Evolutionary conservation across 2,329 filamentous ascomycete genomes (phyloP), one percentile per base, ranked within the genome.

Genomic region (Cercospora sp.): DNA sequence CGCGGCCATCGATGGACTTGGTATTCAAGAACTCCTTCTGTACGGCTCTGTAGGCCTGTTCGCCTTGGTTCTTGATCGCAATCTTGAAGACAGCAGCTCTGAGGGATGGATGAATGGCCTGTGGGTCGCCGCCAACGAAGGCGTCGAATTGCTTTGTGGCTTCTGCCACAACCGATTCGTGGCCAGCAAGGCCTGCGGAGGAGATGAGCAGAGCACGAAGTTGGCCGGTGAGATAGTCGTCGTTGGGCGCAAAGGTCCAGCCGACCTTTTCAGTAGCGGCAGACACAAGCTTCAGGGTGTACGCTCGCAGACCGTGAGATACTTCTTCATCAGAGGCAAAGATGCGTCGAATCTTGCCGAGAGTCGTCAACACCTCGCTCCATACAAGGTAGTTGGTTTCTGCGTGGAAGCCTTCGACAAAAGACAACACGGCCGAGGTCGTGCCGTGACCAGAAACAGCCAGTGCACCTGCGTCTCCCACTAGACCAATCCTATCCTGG

Each of bases 371-470:
- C 34, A 97, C 89, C 78, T 97, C 92, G 66, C 88, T 89, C 91
- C 95, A 96, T 5, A 98, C 94, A 18, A 97, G 86, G 75, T 93
- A 94, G 79, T 94, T 93, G 1, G 86, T 86, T 81, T 99, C 95
- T 62, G 86, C 83, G 69, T 88, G 85, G 80, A 98, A 94, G n/a
- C 91, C 91, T 79, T 97, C 88, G 10, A 97, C 82, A 74, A 99
- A 91, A 12, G 91, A 89, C 32, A 99, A 83, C 12, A 99, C 85
- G 8, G 91, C 91, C 26, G 93, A 85, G 0, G 94, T 97, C 3
- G 88, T 92, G 61, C 91, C 90, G 77, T 95, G 88, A 24, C 95
- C 95, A 67, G 95, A 91, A 69, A 96, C 89, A 43, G 95, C 93
- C 72, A 98, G 87, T 61, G 95, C 93, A 58, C 91, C 91, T 21